Conservation (phyloP, 495 filamentous ascomycete species). For the Niebla homalea region DNA sequence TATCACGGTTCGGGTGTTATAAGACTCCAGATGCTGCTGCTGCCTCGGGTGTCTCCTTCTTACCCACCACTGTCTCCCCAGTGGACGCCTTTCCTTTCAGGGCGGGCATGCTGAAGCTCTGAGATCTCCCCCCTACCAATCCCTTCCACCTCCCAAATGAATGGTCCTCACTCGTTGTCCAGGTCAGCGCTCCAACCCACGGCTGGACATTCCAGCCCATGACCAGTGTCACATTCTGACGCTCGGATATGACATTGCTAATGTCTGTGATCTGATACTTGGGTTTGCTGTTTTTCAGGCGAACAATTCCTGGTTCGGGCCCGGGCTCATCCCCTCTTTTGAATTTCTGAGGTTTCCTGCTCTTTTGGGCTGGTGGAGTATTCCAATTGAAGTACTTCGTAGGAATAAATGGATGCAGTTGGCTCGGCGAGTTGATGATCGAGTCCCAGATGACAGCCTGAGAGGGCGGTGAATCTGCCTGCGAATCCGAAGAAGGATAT, state of each 20-base stretch:
- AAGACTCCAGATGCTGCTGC: slow-evolving; percentile 16
- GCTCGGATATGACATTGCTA: slow-evolving; percentile 52
- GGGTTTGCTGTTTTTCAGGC: slow-evolving; percentile 63
- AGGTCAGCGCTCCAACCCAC: slow-evolving; percentile 80
- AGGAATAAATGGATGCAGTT: slow-evolving; percentile 31
- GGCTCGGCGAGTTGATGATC: slow-evolving; percentile 66
- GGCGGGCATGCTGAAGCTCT: slow-evolving; percentile 58
- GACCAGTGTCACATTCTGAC: slow-evolving; percentile 58
- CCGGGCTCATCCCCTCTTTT: slow-evolving; percentile 9
- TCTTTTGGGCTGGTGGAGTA: slow-evolving; percentile 13
- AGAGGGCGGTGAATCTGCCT: slow-evolving; percentile 27
- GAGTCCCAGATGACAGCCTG: slow-evolving; percentile 89
- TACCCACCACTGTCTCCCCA: slow-evolving; percentile 10
- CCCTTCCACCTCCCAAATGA: slow-evolving; percentile 51
- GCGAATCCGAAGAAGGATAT: slow-evolving; percentile 47
- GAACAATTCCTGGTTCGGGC: slow-evolving; percentile 43
- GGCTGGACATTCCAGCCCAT: slow-evolving; percentile 95
- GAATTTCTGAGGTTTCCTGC: slow-evolving; percentile 14
- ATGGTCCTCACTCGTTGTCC: slow-evolving; percentile 44
- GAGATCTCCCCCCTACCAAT: slow-evolving; percentile 46
- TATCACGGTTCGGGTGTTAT: not conserved
- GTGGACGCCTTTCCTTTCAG: slow-evolving; percentile 39
- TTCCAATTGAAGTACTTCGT: slow-evolving; percentile 19
- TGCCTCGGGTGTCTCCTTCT: slow-evolving; percentile 10
- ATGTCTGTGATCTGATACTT: slow-evolving; percentile 95